phyloP scores from a whole-genome alignment of 257 asterid genomes.

The Sherardia arvensis region DNA sequence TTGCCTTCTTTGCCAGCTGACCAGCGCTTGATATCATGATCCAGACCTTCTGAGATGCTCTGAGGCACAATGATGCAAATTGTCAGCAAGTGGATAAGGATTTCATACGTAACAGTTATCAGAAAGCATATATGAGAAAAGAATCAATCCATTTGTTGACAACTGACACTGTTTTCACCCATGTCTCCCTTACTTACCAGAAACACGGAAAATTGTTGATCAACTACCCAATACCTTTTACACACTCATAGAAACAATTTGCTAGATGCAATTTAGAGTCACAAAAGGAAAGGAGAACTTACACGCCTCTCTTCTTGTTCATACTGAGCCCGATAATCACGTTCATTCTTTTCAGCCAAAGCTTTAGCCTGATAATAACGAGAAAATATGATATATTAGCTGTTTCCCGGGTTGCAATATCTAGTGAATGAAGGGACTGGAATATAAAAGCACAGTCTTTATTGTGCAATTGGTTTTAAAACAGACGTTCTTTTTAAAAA shows the following conservation, averaged over 20 bases:
- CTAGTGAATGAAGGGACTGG: not conserved
- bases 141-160: not conserved
- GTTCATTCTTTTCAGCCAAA: constrained; percentile 77
- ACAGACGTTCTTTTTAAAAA: too few species aligned
- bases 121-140: not conserved
- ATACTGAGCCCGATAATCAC: constrained; percentile 64
- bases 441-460: not conserved
- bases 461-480: too few species aligned
- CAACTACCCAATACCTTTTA: not conserved
- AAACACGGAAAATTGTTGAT: not conserved
- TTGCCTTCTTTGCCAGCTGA: constrained; percentile 92
- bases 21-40: constrained; percentile 69
- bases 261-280: not conserved
- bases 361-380: constrained; percentile 64
- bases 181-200: not conserved
- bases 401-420: not conserved
- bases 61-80: constrained; percentile 27
- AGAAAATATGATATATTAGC: not conserved
- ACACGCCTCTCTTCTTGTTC: constrained; percentile 89
- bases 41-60: constrained; percentile 66
- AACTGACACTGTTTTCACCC: not conserved
- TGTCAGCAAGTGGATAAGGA: not conserved
- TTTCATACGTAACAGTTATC: not conserved
- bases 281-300: constrained; percentile 24
- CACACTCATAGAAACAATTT: not conserved